Evolutionary conservation across 306 rosid species (phyloP).

Genomic region (Rubus idaeus): DNA sequence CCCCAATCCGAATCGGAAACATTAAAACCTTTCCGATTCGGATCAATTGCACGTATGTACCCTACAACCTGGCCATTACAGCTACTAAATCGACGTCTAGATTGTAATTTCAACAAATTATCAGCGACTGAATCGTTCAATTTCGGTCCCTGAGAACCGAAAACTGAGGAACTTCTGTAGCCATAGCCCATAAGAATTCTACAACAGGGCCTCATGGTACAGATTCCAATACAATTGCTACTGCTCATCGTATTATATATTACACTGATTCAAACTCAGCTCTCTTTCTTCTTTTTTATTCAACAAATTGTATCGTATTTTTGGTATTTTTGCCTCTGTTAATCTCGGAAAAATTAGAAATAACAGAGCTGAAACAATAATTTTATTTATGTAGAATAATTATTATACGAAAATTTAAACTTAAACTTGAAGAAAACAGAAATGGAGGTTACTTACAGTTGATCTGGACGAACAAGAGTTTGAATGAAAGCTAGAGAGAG

Average conservation of each 20-base stretch:
- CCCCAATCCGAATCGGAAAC: slow-evolving; percentile 48
- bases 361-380: slow-evolving; percentile 13
- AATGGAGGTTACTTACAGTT: slow-evolving; percentile 45
- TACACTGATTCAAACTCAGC: not conserved
- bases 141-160: slow-evolving; percentile 43
- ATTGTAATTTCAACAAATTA: slow-evolving; percentile 33
- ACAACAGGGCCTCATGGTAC: slow-evolving; percentile 69
- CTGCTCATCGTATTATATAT: slow-evolving; percentile 46
- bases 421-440: slow-evolving; percentile 7
- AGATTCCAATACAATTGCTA: slow-evolving; percentile 64
- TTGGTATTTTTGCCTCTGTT: slow-evolving; percentile 20
- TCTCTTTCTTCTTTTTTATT: not conserved
- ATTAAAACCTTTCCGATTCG: slow-evolving; percentile 57
- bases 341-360: slow-evolving; percentile 22
- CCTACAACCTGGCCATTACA: slow-evolving; percentile 41
- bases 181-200: slow-evolving; percentile 47
- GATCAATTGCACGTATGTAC: slow-evolving; percentile 31
- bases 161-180: slow-evolving; percentile 46
- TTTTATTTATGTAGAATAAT: not conserved
- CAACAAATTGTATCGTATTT: not conserved
- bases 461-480: slow-evolving; percentile 18
- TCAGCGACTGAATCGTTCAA: slow-evolving; percentile 26
- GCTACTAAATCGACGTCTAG: slow-evolving; percentile 26
- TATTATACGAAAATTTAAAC: too few species aligned
- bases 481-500: slow-evolving; percentile 25